Evolutionary conservation across 2,329 filamentous ascomycete species (phyloP).

Genomic region (Talaromyces funiculosus): DNA sequence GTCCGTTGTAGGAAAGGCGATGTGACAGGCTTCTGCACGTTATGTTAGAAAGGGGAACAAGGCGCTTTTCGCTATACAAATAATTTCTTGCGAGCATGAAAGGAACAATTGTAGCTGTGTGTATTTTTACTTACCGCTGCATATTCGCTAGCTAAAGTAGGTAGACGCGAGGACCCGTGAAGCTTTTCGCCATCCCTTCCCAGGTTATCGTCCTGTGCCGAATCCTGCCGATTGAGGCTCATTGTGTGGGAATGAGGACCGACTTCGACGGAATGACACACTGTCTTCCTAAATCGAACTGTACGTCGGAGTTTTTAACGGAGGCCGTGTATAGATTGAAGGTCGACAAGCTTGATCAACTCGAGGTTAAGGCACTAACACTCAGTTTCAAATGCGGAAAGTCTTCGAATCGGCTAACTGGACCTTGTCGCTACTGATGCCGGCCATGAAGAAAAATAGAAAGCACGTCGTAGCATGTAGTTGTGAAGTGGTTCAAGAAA

Average conservation of each 20-base stretch:
- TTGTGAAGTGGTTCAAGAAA: neutral
- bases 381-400: slow-evolving; percentile 1
- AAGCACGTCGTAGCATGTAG: neutral
- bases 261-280: neutral
- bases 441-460: slow-evolving; percentile 15
- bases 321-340: neutral
- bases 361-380: neutral
- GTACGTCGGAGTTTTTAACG: neutral
- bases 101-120: neutral
- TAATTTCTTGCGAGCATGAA: neutral
- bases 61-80: neutral
- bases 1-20: slow-evolving; percentile 21
- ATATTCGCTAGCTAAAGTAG: slow-evolving; percentile 3
- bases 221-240: slow-evolving; percentile 32
- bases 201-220: slow-evolving; percentile 14
- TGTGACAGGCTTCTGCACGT: slow-evolving; percentile 1
- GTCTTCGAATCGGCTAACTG: slow-evolving; percentile 6
- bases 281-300: neutral
- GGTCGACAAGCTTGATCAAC: neutral
- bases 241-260: slow-evolving; percentile 18
- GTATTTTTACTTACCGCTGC: slow-evolving; percentile 5
- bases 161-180: slow-evolving; percentile 14
- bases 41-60: slow-evolving; percentile 1
- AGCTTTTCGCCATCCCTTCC: slow-evolving; percentile 19
- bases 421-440: slow-evolving; percentile 9